A percentile compares a stretch with the other conserved stretches of the same genome.
Conservation (phyloP, 192 early-diverging fungal species). For the Gaertneriomyces sp. region DNA sequence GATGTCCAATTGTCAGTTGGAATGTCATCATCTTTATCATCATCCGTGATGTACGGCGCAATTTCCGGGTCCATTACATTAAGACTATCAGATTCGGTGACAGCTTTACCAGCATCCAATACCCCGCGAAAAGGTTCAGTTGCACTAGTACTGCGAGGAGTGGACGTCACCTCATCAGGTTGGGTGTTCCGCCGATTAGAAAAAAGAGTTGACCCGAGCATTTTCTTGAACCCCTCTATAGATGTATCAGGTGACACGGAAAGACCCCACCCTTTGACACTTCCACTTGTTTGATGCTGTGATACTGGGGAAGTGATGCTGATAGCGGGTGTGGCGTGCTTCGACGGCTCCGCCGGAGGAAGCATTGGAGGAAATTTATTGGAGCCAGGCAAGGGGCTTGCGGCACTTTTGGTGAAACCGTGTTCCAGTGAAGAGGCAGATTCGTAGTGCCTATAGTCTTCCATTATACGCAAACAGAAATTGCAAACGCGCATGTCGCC, state of each 20-base stretch:
- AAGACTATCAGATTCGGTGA: conserved; percentile 27
- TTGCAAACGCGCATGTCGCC: conserved; percentile 69
- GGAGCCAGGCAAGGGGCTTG: neutral
- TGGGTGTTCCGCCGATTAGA: conserved; percentile 4
- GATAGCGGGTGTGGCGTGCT: neutral
- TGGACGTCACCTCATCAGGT: conserved; percentile 4
- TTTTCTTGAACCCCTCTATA: conserved; percentile 30
- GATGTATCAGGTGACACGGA: conserved; percentile 23
- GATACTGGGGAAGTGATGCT: conserved; percentile 27
- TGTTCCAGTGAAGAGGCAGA: conserved; percentile 3
- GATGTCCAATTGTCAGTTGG: conserved; percentile 18
- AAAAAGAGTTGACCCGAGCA: conserved; percentile 22
- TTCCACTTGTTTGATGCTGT: too few relatives aligned
- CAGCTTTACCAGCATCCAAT: conserved; percentile 33
- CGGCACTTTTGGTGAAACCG: neutral
- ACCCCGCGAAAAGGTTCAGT: conserved; percentile 49
- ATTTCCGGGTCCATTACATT: conserved; percentile 55
- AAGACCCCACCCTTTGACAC: conserved; percentile 8
- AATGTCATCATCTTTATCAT: conserved; percentile 46
- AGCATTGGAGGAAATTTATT: neutral
- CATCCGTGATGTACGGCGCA: conserved; percentile 57
- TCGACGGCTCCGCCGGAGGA: neutral
- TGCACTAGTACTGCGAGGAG: neutral
- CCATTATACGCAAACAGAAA: conserved; percentile 55
- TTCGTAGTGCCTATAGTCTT: conserved; percentile 46